Base-by-base conservation (phyloP, 768 basidiomycete species). In the Cubamyces sp. region DNA sequence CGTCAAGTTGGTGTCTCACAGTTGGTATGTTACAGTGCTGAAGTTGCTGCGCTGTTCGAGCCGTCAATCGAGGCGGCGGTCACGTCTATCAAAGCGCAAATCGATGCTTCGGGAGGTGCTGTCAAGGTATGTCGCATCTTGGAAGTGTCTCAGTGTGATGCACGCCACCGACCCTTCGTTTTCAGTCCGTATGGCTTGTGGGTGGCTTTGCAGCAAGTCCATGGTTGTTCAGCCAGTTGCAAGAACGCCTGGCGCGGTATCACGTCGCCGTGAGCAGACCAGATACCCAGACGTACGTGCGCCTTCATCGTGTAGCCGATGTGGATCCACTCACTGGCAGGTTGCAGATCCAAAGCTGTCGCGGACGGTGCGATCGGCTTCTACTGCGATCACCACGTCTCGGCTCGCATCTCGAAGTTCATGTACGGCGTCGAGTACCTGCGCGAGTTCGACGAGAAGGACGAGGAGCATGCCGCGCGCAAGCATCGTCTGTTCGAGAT, bases 361-460 rank as follows among this genome's bases (percentile, higher is more conserved):
- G 90, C 91, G 30, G 90, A 93, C 64, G 91, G 91, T 25, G 90
- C 90, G 1, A 84, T 92, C 64, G 90, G 90, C 28, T 93, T 92
- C 74, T 92, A 91, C 74, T 89, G 87, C 66, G 91, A 92, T 68
- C 91, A 92, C 64, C 87, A 91, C 66, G 91, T 93, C 57, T 88
- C 88, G 5, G 88, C 91, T 23, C 84, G 91, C 46, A 85, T 91
- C 78, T 88, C 89, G 30, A 90, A 82, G 71, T 91, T 69, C 69
- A 86, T 91, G 84, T 93, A 92, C 69, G 91, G 91, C 16, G 91
- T 92, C 48, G 90, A 92, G 72, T 91, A 85, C 69, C 76, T 91
- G 19, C 82, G 90, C 18, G 85, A 88, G 61, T 84, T 83, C 68
- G 83, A 92, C 70, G 75, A 81, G 2, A 77, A 77, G 39, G 86